Evolutionary conservation across 345 rosid genomes (phyloP).

Genomic region (Linum tenue): DNA sequence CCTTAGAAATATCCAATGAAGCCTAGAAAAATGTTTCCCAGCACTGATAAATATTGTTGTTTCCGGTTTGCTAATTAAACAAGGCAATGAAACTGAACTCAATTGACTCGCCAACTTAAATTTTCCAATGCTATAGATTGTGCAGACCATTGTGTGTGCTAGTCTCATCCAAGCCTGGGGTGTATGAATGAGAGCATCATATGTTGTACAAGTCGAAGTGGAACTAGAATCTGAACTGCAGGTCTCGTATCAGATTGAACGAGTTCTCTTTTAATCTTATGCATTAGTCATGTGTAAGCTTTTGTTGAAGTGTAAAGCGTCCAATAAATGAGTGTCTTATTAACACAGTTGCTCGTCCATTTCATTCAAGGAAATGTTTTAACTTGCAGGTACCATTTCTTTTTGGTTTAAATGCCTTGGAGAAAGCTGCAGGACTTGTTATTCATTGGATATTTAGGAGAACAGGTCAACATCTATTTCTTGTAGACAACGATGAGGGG

Average conservation of each 20-base stretch:
- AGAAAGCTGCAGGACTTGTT: conserved; percentile 68
- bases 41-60: background rate
- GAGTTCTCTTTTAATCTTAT: background rate
- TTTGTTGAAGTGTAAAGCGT: background rate
- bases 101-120: background rate
- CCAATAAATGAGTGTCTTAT: background rate
- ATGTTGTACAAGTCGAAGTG: too few species aligned
- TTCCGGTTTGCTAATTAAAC: background rate
- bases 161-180: too few species aligned
- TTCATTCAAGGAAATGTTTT: conserved; percentile 10
- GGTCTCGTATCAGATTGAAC: background rate
- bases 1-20: too few species aligned
- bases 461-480: conserved; percentile 93
- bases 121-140: background rate
- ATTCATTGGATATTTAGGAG: conserved; percentile 92
- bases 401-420: conserved; percentile 82
- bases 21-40: background rate
- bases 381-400: conserved; percentile 86
- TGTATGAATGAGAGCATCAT: too few species aligned
- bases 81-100: background rate
- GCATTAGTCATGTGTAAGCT: background rate
- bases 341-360: background rate
- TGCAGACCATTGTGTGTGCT: too few species aligned
- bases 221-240: too few species aligned
- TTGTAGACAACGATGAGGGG: conserved; percentile 73